These are phyloP conservation scores for Colletotrichum costaricense DNA, from an alignment of 2,329 filamentous ascomycete genomes.

Conservation along the genomic window DNA sequence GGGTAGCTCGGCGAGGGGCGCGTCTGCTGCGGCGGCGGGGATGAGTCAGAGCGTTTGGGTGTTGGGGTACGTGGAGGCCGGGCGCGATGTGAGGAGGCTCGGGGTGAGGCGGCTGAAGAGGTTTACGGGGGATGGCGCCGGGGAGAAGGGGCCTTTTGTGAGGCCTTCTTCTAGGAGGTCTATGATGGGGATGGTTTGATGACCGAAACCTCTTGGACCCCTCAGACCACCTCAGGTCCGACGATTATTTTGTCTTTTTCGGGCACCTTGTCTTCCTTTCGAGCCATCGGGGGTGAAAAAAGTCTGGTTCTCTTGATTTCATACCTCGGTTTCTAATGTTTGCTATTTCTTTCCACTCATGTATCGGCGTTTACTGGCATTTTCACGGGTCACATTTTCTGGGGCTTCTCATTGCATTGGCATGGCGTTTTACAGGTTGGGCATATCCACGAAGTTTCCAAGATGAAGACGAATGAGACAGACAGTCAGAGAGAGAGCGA, in stretches of 20 bases:
- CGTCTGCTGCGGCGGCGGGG: conserved; percentile 46
- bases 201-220: neutral
- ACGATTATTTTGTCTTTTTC: neutral
- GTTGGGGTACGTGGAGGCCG: conserved; percentile 53
- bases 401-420: neutral
- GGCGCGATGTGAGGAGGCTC: conserved; percentile 44
- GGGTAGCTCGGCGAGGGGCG: conserved; percentile 68
- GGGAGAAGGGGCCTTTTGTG: conserved; percentile 10
- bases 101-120: conserved; percentile 52
- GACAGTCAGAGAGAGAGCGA: neutral
- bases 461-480: neutral
- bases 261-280: neutral
- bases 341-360: neutral
- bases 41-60: conserved; percentile 60
- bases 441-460: neutral
- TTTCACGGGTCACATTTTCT: neutral
- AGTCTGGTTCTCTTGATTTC: neutral
- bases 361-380: neutral
- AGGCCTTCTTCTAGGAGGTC: neutral
- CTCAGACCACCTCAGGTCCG: too few species aligned
- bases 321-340: neutral
- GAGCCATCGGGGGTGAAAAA: neutral
- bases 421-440: neutral
- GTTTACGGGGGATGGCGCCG: conserved; percentile 52
- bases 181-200: neutral